Conservation (phyloP, 768 basidiomycete genomes). For the Inosperma sp. region DNA sequence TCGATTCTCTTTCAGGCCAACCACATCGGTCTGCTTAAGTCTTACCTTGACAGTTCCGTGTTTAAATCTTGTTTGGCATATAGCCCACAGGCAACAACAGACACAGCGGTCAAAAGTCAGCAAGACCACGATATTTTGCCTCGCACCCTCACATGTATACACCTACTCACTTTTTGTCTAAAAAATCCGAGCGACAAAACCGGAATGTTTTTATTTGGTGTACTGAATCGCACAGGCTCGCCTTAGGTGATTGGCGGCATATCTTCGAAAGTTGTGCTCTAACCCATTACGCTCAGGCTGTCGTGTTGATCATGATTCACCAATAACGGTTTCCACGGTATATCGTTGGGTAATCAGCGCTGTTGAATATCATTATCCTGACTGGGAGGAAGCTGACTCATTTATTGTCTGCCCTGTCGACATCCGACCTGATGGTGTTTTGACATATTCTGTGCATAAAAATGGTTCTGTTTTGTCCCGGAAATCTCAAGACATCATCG, state of each 20-base stretch:
- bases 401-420: not conserved
- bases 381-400: not conserved
- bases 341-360: not conserved
- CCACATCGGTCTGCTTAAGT: too few species aligned
- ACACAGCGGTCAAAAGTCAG: too few species aligned
- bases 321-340: not conserved
- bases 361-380: not conserved
- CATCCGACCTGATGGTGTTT: not conserved
- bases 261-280: not conserved
- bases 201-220: slow-evolving; percentile 1
- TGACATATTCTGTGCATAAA: not conserved
- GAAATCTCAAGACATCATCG: not conserved
- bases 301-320: not conserved
- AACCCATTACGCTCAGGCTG: not conserved
- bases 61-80: too few species aligned
- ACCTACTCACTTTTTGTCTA: not conserved
- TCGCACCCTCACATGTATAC: too few species aligned
- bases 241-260: not conserved
- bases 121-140: too few species aligned
- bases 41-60: too few species aligned
- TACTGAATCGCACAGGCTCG: not conserved
- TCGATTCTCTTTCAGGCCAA: too few species aligned
- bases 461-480: not conserved
- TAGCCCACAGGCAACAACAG: too few species aligned
- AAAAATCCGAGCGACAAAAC: not conserved